These are phyloP conservation scores for Atkinsonella hypoxylon DNA, from an alignment of 2,329 filamentous ascomycete genomes.

Conservation along the genomic window DNA sequence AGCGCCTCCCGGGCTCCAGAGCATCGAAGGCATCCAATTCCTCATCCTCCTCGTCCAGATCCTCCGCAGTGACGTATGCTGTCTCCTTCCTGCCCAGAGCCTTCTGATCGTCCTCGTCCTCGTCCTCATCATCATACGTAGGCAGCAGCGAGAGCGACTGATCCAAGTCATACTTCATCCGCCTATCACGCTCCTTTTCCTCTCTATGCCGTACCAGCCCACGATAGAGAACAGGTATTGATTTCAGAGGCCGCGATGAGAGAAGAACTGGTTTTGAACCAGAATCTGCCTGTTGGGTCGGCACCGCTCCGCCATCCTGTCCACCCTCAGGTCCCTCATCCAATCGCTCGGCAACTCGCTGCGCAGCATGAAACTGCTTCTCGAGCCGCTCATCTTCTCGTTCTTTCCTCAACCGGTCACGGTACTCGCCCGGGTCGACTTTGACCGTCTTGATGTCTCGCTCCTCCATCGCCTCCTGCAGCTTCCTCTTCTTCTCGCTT, in stretches of 20 bases:
- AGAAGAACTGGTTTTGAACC: slow-evolving; percentile 25
- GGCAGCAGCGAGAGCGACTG: slow-evolving; percentile 52
- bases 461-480: slow-evolving; percentile 49
- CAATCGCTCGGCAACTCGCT: slow-evolving; percentile 71
- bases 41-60: slow-evolving; percentile 64
- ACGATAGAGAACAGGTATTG: slow-evolving; percentile 70
- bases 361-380: slow-evolving; percentile 60
- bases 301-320: slow-evolving; percentile 4
- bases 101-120: slow-evolving; percentile 60
- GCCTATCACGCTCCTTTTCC: slow-evolving; percentile 54
- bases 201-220: slow-evolving; percentile 58
- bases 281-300: slow-evolving; percentile 17
- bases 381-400: slow-evolving; percentile 57
- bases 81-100: slow-evolving; percentile 50
- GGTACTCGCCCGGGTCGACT: slow-evolving; percentile 56
- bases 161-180: slow-evolving; percentile 54
- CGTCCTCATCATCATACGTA: slow-evolving; percentile 55
- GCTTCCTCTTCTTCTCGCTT: slow-evolving; percentile 68
- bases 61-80: slow-evolving; percentile 49
- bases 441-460: slow-evolving; percentile 46
- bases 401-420: slow-evolving; percentile 59
- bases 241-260: slow-evolving; percentile 34
- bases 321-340: slow-evolving; percentile 38
- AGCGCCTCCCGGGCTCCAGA: slow-evolving; percentile 51
- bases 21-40: slow-evolving; percentile 73